phyloP scores from a whole-genome alignment of 129 eudicot species.

The Lonicera japonica region DNA sequence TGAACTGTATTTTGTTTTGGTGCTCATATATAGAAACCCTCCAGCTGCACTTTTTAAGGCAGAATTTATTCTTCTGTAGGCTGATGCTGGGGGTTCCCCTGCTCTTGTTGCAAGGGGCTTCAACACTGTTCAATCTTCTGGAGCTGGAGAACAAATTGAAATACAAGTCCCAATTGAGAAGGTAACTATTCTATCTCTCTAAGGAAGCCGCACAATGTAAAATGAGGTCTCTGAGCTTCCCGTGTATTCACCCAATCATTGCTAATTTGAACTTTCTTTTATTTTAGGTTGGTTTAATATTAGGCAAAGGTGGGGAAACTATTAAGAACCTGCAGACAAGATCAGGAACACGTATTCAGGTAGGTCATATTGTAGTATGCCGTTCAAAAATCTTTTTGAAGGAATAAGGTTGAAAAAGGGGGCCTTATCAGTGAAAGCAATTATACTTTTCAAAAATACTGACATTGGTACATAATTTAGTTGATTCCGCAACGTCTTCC shows the following conservation, averaged over 20 bases:
- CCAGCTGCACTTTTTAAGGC: constrained; percentile 4
- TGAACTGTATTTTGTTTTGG: not conserved
- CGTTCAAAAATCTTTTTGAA: not conserved
- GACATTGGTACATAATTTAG: constrained; percentile 26
- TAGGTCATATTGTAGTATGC: constrained; percentile 22
- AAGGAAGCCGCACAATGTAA: too few relatives aligned
- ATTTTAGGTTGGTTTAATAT: constrained; percentile 81
- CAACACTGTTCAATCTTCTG: constrained; percentile 53
- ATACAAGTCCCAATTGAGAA: constrained; percentile 92
- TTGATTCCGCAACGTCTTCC: constrained; percentile 79
- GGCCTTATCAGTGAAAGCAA: too few relatives aligned
- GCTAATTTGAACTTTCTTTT: not conserved
- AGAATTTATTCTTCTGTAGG: constrained; percentile 43
- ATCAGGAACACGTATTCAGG: constrained; percentile 99
- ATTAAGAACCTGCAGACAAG: constrained; percentile 78
- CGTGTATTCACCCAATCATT: too few relatives aligned
- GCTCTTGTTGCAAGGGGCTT: constrained; percentile 90
- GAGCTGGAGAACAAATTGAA: constrained; percentile 65
- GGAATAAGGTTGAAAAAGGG: not conserved
- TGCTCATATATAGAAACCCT: not conserved
- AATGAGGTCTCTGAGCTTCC: too few relatives aligned
- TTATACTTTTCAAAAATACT: constrained; percentile 2
- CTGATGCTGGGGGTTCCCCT: constrained; percentile 99
- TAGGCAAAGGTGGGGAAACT: constrained; percentile 94
- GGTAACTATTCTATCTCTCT: constrained; percentile 27